These are phyloP conservation scores for Xylaria longipes DNA, from an alignment of 495 filamentous ascomycete species.

Conservation along the genomic window DNA sequence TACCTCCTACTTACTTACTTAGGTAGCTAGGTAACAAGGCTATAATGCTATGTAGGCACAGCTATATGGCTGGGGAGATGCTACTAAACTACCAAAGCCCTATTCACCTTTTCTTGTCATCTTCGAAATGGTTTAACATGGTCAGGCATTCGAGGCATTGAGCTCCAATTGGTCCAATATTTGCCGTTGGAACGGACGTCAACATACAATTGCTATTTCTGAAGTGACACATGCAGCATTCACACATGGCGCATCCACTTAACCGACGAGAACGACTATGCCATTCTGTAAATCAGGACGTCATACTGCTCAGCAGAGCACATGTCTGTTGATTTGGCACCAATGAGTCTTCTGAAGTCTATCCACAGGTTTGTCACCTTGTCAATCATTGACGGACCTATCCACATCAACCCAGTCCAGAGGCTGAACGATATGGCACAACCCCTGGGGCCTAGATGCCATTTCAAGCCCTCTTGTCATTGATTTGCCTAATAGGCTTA, in stretches of 20 bases:
- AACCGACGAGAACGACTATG: not conserved
- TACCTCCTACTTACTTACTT: not conserved
- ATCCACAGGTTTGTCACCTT: slow-evolving; percentile 22
- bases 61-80: no score
- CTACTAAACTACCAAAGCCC: not conserved
- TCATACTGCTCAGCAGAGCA: slow-evolving; percentile 8
- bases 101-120: not conserved
- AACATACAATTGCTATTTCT: not conserved
- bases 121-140: not conserved
- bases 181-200: not conserved
- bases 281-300: slow-evolving; percentile 8
- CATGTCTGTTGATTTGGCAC: slow-evolving; percentile 20
- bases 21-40: no score
- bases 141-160: not conserved
- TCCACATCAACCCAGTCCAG: slow-evolving; percentile 17
- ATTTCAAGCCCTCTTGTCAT: slow-evolving; percentile 3
- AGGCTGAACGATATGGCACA: slow-evolving; percentile 18
- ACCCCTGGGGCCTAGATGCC: slow-evolving; percentile 15
- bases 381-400: not conserved
- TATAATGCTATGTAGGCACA: not conserved
- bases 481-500: slow-evolving; percentile 2
- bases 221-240: slow-evolving; percentile 15
- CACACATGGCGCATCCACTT: slow-evolving; percentile 12
- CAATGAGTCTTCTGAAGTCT: slow-evolving; percentile 14
- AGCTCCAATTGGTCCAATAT: not conserved